Percentiles rank a stretch among this genome's conserved stretches.
Conservation (phyloP, 1,284 basidiomycete genomes). For the Ustilago trichophora region DNA sequence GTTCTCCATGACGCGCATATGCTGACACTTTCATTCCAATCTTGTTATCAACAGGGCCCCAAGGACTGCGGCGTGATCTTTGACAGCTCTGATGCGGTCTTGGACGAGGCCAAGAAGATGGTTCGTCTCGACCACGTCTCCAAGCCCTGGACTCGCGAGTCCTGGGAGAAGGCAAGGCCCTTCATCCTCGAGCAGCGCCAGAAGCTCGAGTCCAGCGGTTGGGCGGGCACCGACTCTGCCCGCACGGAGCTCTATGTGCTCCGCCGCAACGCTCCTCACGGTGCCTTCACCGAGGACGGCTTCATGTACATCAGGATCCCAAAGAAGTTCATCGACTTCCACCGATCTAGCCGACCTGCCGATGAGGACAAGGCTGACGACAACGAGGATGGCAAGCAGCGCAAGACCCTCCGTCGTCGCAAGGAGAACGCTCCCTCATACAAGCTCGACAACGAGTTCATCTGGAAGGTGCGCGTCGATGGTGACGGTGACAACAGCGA, state of each 20-base stretch:
- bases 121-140: conserved; percentile 56
- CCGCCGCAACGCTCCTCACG: conserved; percentile 55
- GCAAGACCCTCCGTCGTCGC: conserved; percentile 48
- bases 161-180: conserved; percentile 61
- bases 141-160: conserved; percentile 62
- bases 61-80: conserved; percentile 59
- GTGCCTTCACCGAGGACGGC: conserved; percentile 60
- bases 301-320: conserved; percentile 61
- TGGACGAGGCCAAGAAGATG: conserved; percentile 53
- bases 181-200: conserved; percentile 63
- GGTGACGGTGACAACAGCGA: conserved; percentile 53
- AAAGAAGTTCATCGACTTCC: conserved; percentile 63
- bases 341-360: conserved; percentile 45
- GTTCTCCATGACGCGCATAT: not conserved
- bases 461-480: conserved; percentile 61
- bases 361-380: conserved; percentile 46
- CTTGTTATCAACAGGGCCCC: conserved; percentile 35
- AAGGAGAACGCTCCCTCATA: conserved; percentile 58
- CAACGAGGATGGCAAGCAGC: conserved; percentile 50
- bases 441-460: conserved; percentile 55
- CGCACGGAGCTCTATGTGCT: conserved; percentile 62
- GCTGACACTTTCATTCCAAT: not conserved
- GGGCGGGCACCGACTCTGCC: conserved; percentile 49
- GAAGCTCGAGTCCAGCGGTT: conserved; percentile 60
- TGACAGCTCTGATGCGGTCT: conserved; percentile 52